phyloP scores from a whole-genome alignment of 805 yeast species.

The Nakazawaea siamensis region DNA sequence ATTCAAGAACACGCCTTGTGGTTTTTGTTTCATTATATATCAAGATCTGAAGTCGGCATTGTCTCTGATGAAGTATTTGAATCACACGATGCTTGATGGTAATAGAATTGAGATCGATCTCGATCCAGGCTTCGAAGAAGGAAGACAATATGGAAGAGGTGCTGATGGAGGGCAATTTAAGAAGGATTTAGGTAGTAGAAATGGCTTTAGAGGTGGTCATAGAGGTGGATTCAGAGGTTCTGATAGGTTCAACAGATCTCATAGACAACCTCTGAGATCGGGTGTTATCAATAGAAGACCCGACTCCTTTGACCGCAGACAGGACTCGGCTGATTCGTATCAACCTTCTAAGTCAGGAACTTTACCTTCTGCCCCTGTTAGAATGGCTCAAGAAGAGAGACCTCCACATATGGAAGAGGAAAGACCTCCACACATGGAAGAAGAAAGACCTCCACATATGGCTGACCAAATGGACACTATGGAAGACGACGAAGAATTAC shows the following conservation, averaged over 20 bases:
- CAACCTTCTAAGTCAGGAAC: too few species aligned
- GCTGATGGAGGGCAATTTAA: slow-evolving; percentile 73
- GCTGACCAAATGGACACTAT: neutral
- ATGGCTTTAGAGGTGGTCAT: slow-evolving; percentile 22
- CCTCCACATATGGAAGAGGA: neutral
- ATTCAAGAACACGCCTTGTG: slow-evolving; percentile 88
- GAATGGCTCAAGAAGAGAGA: neutral
- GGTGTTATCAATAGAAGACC: too few species aligned
- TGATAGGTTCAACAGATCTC: slow-evolving; percentile 16
- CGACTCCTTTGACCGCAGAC: too few species aligned
- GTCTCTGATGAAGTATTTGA: slow-evolving; percentile 74
- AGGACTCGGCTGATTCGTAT: too few species aligned
- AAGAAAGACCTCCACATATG: slow-evolving; percentile 9
- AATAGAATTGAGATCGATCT: slow-evolving; percentile 76
- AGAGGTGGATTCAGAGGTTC: slow-evolving; percentile 41
- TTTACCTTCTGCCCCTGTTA: neutral
- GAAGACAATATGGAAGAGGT: slow-evolving; percentile 94
- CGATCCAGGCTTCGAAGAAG: slow-evolving; percentile 94
- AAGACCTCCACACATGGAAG: neutral
- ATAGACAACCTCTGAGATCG: neutral
- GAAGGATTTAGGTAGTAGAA: slow-evolving; percentile 7
- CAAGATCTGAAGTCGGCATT: slow-evolving; percentile 61
- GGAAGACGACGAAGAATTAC: slow-evolving; percentile 5
- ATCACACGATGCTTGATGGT: slow-evolving; percentile 79
- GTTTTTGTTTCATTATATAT: slow-evolving; percentile 89